Evolutionary conservation across 2,329 filamentous ascomycete genomes (phyloP), one percentile per base, ranked within the genome.

Genomic region (Elsinoe arachidis): DNA sequence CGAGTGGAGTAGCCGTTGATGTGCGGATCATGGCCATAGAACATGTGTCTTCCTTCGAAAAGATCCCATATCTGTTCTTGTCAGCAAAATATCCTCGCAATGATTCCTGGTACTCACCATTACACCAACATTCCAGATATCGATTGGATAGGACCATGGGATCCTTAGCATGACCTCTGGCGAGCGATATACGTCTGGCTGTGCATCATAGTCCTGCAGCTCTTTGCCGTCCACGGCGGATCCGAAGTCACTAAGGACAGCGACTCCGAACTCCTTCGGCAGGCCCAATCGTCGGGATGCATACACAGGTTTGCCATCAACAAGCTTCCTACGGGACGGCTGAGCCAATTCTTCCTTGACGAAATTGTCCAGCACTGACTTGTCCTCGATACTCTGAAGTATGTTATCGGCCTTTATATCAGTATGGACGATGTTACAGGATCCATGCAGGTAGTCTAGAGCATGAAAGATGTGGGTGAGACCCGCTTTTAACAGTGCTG

Each of bases 401-500:
- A 76, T 72, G 57, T 76, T 76, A 61, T 73, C 72, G 1, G 65
- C 64, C 55, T 76, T 76, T 58, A 78, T 73, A 47, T 77, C 73
- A 71, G 63, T 59, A 39, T 78, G 75, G 19, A 76, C 68, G 58
- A 78, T 63, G 35, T 72, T 70, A 64, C 70, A 72, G 61, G 76
- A 70, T 3, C 66, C 68, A 60, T 77, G 74, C 38, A 77, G 61
- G 46, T 63, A 64, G 41, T 77, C 72, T 3, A 77, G 68, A 15
- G 73, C 74, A 37, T 69, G 68, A 19, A 77, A 71, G 3, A 72
- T 30, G 34, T 70, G 68, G 56, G 63, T 61, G 37, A 78, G 65
- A 37, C 69, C 67, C 19, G 60, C 60, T 59, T 70, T 72, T 11
- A 77, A 62, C 14, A 77, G 63, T 19, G 70, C 64, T 33, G 70